These are phyloP conservation scores for Lodderomyces metapsilosis DNA, from an alignment of 1,139 yeast genomes.

Conservation along the genomic window DNA sequence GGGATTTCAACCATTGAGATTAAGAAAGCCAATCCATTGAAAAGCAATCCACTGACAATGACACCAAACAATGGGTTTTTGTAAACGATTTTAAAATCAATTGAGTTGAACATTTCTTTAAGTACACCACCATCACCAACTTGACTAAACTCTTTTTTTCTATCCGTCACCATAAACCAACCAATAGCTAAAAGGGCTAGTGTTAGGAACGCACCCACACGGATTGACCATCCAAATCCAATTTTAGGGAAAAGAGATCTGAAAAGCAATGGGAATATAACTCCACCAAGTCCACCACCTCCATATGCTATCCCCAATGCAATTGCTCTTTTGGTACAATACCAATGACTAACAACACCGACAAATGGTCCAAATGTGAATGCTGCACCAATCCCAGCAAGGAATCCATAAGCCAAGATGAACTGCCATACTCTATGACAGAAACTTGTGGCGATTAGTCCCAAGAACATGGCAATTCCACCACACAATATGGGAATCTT, in stretches of 20 bases:
- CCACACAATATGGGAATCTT: constrained; percentile 20
- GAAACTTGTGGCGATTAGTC: constrained; percentile 24
- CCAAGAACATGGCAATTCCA: constrained; percentile 18
- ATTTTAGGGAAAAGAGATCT: constrained; percentile 21
- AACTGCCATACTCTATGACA: constrained; percentile 25
- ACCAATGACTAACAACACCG: constrained; percentile 25
- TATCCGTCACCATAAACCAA: constrained; percentile 19
- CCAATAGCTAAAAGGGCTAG: constrained; percentile 18
- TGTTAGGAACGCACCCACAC: constrained; percentile 25
- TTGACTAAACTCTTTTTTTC: constrained; percentile 20
- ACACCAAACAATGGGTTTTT: constrained; percentile 25
- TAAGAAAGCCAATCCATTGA: constrained; percentile 31
- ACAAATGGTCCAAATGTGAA: constrained; percentile 27
- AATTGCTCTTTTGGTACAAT: constrained; percentile 20
- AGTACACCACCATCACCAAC: constrained; percentile 11
- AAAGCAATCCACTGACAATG: constrained; percentile 28
- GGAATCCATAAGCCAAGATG: constrained; percentile 22
- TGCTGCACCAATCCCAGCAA: constrained; percentile 27
- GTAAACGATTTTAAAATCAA: constrained; percentile 25
- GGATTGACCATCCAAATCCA: constrained; percentile 31
- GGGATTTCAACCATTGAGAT: constrained; percentile 26
- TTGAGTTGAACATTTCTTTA: constrained; percentile 21
- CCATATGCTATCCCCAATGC: constrained; percentile 26
- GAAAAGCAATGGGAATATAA: constrained; percentile 25
- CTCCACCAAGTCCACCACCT: constrained; percentile 33